Evolutionary conservation across 768 basidiomycete species (phyloP).

Genomic region (Termitomyces sp.): DNA sequence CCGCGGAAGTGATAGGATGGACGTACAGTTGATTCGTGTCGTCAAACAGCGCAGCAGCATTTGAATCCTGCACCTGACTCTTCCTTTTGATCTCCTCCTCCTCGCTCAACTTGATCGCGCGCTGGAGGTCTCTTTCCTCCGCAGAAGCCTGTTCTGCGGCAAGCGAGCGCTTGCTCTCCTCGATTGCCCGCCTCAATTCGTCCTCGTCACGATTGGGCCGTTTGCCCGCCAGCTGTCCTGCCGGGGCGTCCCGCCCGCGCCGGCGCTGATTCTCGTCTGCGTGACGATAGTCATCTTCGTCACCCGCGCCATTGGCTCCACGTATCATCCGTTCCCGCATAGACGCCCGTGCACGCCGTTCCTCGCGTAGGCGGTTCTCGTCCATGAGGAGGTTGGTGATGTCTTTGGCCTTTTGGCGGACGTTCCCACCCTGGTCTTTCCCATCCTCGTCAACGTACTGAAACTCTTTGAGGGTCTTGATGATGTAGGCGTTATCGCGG

Average conservation of each 20-base stretch:
- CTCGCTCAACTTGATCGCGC: conserved; percentile 81
- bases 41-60: conserved; percentile 76
- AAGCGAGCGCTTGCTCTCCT: conserved; percentile 75
- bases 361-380: conserved; percentile 77
- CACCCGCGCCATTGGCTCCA: conserved; percentile 38
- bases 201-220: conserved; percentile 61
- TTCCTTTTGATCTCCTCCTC: conserved; percentile 84
- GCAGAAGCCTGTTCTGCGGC: conserved; percentile 65
- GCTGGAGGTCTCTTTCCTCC: conserved; percentile 80
- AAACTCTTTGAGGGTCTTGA: conserved; percentile 99
- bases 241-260: conserved; percentile 15
- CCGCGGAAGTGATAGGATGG: background rate
- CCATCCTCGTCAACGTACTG: conserved; percentile 93
- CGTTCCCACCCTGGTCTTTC: conserved; percentile 98
- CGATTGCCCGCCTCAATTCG: conserved; percentile 81
- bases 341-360: conserved; percentile 74
- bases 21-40: conserved; percentile 77
- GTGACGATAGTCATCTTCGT: conserved; percentile 24
- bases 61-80: conserved; percentile 67
- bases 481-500: conserved; percentile 92
- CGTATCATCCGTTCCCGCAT: conserved; percentile 96
- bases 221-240: conserved; percentile 20
- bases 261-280: conserved; percentile 42
- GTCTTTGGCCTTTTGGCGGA: conserved; percentile 95
- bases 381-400: conserved; percentile 93